Base-by-base conservation (phyloP, 495 filamentous ascomycete species). In the Podospora tetraspora region DNA sequence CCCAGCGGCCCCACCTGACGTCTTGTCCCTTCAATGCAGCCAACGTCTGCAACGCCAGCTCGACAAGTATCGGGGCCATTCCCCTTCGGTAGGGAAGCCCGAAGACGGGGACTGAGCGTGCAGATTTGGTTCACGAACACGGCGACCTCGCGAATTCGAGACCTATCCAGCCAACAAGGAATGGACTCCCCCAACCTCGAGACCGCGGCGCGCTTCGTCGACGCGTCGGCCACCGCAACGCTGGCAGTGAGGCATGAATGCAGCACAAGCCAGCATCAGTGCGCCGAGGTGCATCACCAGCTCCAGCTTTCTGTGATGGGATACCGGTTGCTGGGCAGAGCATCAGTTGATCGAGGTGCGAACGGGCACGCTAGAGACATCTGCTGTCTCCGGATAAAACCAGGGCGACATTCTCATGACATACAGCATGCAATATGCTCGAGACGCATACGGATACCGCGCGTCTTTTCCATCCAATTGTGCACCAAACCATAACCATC, bases 71-170 rank as follows among this genome's bases (percentile, higher is more conserved):
- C 57, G 65, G 43, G 16, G 22, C 65, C 65, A 61, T 66, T 66
- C 65, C 65, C 57, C 29, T 66, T 66, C 25, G 63, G 63, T 66
- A 27, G 19, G 16, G 7, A 66, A 19, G 43, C 27, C 63, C 58
- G 65, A 25, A 30, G 64, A 12, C 43, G 65, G 22, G 65, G 65
- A 66, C 65, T 66, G 65, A 66, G 65, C 65, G 65, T 37, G 13
- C 64, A 30, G 12, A 19, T 27, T 23, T 13, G 24, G 60, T 21
- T 9, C 19, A 52, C 19, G 34, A 16, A 16, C 13, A 16, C 34
- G 34, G 34, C 19, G 19, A 52, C 43, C 43, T 52, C 43, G 43
- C 43, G 43, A 52, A 52, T 52, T n/a, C 43, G 43, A 52, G 8
- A 7, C 37, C 37, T 2, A 52, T 52, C 37, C 16, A n/a, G 43